Conservation (phyloP, 495 filamentous ascomycete species). For the Zalerion maritima region DNA sequence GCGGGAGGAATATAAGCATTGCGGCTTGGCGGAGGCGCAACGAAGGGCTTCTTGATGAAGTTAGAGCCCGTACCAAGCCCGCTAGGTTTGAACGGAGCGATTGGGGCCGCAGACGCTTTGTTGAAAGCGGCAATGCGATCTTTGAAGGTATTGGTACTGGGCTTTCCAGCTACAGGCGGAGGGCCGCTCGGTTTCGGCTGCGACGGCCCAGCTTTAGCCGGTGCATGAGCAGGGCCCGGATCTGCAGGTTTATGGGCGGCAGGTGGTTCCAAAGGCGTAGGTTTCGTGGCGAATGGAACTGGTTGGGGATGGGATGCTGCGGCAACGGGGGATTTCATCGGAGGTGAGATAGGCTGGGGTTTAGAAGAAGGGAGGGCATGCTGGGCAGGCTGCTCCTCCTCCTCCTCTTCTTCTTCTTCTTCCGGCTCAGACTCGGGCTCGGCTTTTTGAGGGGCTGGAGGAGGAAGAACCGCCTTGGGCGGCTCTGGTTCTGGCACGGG, state of each 20-base stretch:
- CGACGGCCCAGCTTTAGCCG: conserved; percentile 34
- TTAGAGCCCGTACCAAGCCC: conserved; percentile 39
- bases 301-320: conserved; percentile 15
- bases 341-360: conserved; percentile 9
- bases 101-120: conserved; percentile 67
- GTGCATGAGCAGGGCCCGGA: conserved; percentile 19
- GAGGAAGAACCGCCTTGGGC: conserved; percentile 12
- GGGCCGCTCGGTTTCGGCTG: conserved; percentile 29
- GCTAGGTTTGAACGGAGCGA: conserved; percentile 75
- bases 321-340: conserved; percentile 16
- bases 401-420: conserved; percentile 20
- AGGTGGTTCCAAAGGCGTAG: too few species aligned
- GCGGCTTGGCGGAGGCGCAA: conserved; percentile 85
- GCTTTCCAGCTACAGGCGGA: conserved; percentile 67
- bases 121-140: conserved; percentile 98
- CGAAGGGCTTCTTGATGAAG: conserved; percentile 98
- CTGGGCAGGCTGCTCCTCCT: conserved; percentile 23
- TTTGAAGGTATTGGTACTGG: conserved; percentile 59
- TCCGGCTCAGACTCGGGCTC: conserved; percentile 24
- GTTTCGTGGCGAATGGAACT: too few species aligned
- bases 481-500: conserved; percentile 24
- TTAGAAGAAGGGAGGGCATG: conserved; percentile 28
- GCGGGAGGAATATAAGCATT: conserved; percentile 78
- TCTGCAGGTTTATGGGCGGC: conserved; percentile 8
- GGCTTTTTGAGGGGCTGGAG: conserved; percentile 22